Evolutionary conservation across 441 rosid species (phyloP).

Genomic region (Gossypium schwendimanii): DNA sequence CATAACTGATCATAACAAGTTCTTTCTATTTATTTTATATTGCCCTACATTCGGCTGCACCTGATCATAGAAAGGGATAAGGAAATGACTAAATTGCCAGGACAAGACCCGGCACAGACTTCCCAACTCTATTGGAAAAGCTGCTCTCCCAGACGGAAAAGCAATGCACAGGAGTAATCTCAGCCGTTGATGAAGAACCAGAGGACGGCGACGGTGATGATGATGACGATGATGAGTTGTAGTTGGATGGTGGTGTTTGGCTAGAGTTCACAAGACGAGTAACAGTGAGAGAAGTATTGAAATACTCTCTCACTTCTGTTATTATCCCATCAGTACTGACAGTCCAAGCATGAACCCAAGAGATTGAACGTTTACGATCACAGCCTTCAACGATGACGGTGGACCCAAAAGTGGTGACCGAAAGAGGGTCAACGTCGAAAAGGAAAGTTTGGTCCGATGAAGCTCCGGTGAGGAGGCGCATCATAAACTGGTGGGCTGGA

Average conservation of each 20-base stretch:
- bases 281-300: conserved; percentile 42
- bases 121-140: conserved; percentile 11
- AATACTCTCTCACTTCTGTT: conserved; percentile 57
- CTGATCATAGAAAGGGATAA: background rate
- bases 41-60: background rate
- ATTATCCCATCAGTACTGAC: conserved; percentile 46
- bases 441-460: conserved; percentile 16
- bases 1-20: too few species aligned
- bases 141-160: conserved; percentile 78
- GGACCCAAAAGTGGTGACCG: conserved; percentile 39
- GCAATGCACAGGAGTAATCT: conserved; percentile 44
- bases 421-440: conserved; percentile 48
- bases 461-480: conserved; percentile 83
- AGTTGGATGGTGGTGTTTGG: conserved; percentile 17
- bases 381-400: conserved; percentile 56
- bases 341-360: conserved; percentile 77
- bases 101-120: conserved; percentile 17
- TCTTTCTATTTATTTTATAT: too few species aligned
- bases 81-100: conserved; percentile 12
- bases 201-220: too few species aligned
- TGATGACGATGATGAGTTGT: too few species aligned
- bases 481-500: conserved; percentile 84
- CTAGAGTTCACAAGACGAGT: conserved; percentile 35
- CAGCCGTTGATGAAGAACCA: conserved; percentile 21
- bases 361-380: conserved; percentile 28